Evolutionary conservation across 2,329 filamentous ascomycete genomes (phyloP).

Genomic region (Beauveria asiatica): DNA sequence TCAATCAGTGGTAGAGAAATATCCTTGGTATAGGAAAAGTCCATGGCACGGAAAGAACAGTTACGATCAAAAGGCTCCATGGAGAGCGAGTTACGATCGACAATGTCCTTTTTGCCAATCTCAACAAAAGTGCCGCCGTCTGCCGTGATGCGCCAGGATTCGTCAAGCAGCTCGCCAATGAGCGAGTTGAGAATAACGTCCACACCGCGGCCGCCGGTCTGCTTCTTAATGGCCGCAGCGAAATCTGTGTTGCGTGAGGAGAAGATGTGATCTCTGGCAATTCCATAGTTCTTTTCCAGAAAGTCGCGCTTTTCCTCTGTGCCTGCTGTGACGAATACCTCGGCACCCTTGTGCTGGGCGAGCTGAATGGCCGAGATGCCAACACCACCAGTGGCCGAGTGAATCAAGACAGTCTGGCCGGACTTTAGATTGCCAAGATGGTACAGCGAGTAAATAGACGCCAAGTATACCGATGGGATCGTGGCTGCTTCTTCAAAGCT

Average conservation of each 20-base stretch:
- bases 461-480: slow-evolving; percentile 24
- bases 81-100: slow-evolving; percentile 14
- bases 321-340: slow-evolving; percentile 22
- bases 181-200: slow-evolving; percentile 28
- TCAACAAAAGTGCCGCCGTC: slow-evolving; percentile 24
- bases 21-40: slow-evolving; percentile 13
- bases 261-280: slow-evolving; percentile 25
- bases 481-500: slow-evolving; percentile 26
- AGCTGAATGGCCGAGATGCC: slow-evolving; percentile 25
- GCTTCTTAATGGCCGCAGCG: slow-evolving; percentile 16
- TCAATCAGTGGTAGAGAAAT: slow-evolving; percentile 8
- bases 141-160: slow-evolving; percentile 27
- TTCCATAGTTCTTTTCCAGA: slow-evolving; percentile 18
- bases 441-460: slow-evolving; percentile 17
- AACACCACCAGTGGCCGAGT: slow-evolving; percentile 23
- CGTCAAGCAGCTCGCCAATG: slow-evolving; percentile 23
- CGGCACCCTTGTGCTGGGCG: slow-evolving; percentile 18
- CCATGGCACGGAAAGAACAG: slow-evolving; percentile 23
- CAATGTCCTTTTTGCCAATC: slow-evolving; percentile 26
- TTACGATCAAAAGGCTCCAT: slow-evolving; percentile 29
- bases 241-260: slow-evolving; percentile 22
- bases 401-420: slow-evolving; percentile 27
- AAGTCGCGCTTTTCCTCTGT: slow-evolving; percentile 22
- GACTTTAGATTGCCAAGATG: slow-evolving; percentile 20
- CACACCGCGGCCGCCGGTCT: slow-evolving; percentile 23